Percentiles rank a stretch among this genome's conserved stretches.
phyloP scores from a whole-genome alignment of 2,329 filamentous ascomycete species.

The Aspergillus fijiensis region DNA sequence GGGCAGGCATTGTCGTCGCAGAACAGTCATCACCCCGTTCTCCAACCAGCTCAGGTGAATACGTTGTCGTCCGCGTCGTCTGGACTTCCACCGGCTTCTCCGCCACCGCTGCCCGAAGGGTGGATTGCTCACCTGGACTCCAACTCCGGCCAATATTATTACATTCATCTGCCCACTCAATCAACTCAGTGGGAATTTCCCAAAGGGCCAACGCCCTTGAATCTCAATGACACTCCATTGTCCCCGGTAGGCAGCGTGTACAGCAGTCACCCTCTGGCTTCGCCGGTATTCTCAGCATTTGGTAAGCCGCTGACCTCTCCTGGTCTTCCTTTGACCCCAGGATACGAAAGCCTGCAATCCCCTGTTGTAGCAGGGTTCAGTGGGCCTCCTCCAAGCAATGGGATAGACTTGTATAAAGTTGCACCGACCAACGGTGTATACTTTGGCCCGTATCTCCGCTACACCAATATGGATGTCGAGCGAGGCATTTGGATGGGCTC shows the following conservation, averaged over 20 bases:
- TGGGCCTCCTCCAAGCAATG: constrained; percentile 82
- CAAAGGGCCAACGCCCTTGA: constrained; percentile 87
- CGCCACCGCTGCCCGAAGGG: constrained; percentile 90
- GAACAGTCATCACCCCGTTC: constrained; percentile 14
- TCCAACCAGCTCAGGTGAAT: constrained; percentile 28
- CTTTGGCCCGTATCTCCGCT: constrained; percentile 93
- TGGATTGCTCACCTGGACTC: constrained; percentile 98
- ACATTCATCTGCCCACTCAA: constrained; percentile 92
- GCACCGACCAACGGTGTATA: constrained; percentile 94
- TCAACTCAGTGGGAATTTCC: constrained; percentile 99
- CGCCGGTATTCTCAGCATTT: constrained; percentile 62
- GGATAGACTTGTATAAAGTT: constrained; percentile 92
- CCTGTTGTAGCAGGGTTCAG: constrained; percentile 78
- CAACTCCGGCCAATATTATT: constrained; percentile 97
- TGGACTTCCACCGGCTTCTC: constrained; percentile 68
- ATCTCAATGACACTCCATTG: constrained; percentile 75
- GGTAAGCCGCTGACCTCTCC: constrained; percentile 69
- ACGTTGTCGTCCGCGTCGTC: constrained; percentile 39
- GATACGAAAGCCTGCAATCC: constrained; percentile 80
- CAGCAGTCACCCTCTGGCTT: constrained; percentile 66
- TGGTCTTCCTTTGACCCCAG: constrained; percentile 76
- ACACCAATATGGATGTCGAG: constrained; percentile 96
- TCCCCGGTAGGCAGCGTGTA: constrained; percentile 79
- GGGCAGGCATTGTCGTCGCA: constrained; percentile 23
- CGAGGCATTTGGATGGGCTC: constrained; percentile 88